Percentiles rank a stretch among this genome's conserved stretches.
phyloP scores from a whole-genome alignment of 805 yeast genomes.

The Hanseniaspora occidentalis region DNA sequence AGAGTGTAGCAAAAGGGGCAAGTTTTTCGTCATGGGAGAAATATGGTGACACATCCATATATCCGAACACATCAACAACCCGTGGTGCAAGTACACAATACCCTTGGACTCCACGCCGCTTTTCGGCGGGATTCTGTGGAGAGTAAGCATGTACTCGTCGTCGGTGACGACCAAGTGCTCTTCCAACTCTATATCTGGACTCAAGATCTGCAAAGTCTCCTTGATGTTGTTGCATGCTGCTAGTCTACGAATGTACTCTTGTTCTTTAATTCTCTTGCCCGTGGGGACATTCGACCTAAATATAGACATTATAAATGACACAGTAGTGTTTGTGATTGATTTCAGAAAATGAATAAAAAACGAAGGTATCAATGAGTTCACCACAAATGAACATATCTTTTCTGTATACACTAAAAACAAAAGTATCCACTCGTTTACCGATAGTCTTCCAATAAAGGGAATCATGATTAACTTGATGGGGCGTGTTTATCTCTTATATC shows the following conservation, averaged over 20 bases:
- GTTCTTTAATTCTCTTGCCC: neutral
- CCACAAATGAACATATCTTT: slow-evolving; percentile 2
- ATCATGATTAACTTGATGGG: slow-evolving; percentile 1
- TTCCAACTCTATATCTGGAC: slow-evolving; percentile 44
- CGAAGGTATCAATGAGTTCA: neutral
- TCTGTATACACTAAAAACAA: slow-evolving; percentile 5
- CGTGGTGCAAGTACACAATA: slow-evolving; percentile 81
- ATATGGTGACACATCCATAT: slow-evolving; percentile 44
- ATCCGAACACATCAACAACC: slow-evolving; percentile 80
- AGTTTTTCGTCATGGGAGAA: slow-evolving; percentile 28
- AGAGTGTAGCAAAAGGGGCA: slow-evolving; percentile 70
- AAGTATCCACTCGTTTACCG: slow-evolving; percentile 5
- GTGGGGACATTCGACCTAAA: neutral
- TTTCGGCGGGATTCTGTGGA: slow-evolving; percentile 53
- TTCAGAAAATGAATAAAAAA: neutral
- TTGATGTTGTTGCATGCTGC: slow-evolving; percentile 36
- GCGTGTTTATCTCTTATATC: neutral
- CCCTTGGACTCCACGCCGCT: slow-evolving; percentile 16
- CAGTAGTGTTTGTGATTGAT: neutral
- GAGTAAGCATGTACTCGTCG: slow-evolving; percentile 64
- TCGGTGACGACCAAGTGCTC: slow-evolving; percentile 65
- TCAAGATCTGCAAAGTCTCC: slow-evolving; percentile 56
- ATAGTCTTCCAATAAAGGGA: slow-evolving; percentile 4
- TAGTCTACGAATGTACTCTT: neutral
- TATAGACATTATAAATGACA: neutral